Evolutionary conservation across 805 yeast genomes (phyloP), one percentile per base, ranked within the genome.

Genomic region (Candida lessepsii): DNA sequence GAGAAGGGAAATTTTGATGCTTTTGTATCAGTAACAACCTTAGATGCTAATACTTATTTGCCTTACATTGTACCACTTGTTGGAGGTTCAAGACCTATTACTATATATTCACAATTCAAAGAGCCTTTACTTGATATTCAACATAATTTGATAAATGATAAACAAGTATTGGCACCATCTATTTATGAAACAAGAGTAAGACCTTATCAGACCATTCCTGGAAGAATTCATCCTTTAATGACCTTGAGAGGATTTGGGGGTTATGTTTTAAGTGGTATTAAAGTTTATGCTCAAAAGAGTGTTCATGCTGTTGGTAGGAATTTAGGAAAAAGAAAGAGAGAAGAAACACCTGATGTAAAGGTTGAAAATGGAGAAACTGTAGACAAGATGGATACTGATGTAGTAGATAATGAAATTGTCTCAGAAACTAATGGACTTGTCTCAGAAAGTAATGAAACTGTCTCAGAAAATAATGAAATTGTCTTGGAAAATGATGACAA

Each of bases 221-320:
- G 98, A 6, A 81, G 95, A 57, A 70, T 91, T 54, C 99, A 93
- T 60, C 99, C 99, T 0, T 57, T 82, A 45, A 93, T 93, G 99
- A 86, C 97, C 0, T 81, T 83, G 73, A 75, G 87, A 53, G 89
- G 96, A 5, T 90, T 84, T 42, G 98, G 97, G 24, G 99, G 99
- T 0, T 91, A 80, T 58, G 58, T 93, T 2, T 66, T 89, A 49
- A 75, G 80, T 68, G 95, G 91, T 3, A 76, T 86, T 11, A 72
- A 86, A 35, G 97, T 93, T 0, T 65, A 80, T 39, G 96, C 96
- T 2, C 63, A 71, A 33, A 83, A 76, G 24, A 57, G 58, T 21
- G 78, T 79, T 32, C 78, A 76, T 13, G 85, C 86, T 9, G 83
- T 86, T 5, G 87, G 88, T 4, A 79, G 86, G 43, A 81, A 85